Evolutionary conservation across 1,284 basidiomycete species (phyloP).

Genomic region (Ceratobasidium sp.): DNA sequence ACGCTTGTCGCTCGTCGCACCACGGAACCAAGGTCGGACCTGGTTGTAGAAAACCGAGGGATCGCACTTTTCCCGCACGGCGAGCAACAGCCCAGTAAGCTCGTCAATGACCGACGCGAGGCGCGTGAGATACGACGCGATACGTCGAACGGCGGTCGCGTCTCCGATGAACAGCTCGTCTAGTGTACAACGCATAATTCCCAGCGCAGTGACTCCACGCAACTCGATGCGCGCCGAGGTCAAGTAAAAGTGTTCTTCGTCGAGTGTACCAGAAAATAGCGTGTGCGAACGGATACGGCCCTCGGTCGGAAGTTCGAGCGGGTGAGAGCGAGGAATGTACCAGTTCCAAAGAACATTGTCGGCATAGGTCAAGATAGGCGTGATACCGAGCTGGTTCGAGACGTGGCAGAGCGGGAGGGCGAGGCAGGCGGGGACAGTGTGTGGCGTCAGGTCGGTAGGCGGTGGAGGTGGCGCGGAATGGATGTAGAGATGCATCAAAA

Average conservation of each 20-base stretch:
- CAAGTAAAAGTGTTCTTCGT: conserved; percentile 92
- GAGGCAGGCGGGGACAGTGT: conserved; percentile 76
- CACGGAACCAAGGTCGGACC: conserved; percentile 94
- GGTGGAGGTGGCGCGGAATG: conserved; percentile 80
- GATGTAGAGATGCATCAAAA: conserved; percentile 69
- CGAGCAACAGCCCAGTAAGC: conserved; percentile 71
- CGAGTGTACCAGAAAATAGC: conserved; percentile 84
- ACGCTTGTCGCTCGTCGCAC: conserved; percentile 76
- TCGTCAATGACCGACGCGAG: conserved; percentile 78
- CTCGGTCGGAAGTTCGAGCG: conserved; percentile 64
- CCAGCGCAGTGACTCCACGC: conserved; percentile 86
- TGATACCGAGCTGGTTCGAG: conserved; percentile 81
- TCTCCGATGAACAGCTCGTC: conserved; percentile 95
- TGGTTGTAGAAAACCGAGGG: conserved; percentile 86
- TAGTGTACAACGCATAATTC: conserved; percentile 88
- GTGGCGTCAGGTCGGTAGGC: conserved; percentile 61
- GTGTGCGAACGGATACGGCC: conserved; percentile 58
- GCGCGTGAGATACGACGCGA: conserved; percentile 77
- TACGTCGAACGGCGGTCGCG: conserved; percentile 77
- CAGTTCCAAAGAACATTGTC: conserved; percentile 97
- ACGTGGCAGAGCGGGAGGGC: conserved; percentile 85
- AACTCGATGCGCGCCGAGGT: conserved; percentile 92
- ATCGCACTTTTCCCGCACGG: conserved; percentile 80
- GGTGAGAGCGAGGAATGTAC: conserved; percentile 65
- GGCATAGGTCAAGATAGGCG: conserved; percentile 93